Conservation (phyloP, 208 protist species). For the Wallacemonas sp. region DNA sequence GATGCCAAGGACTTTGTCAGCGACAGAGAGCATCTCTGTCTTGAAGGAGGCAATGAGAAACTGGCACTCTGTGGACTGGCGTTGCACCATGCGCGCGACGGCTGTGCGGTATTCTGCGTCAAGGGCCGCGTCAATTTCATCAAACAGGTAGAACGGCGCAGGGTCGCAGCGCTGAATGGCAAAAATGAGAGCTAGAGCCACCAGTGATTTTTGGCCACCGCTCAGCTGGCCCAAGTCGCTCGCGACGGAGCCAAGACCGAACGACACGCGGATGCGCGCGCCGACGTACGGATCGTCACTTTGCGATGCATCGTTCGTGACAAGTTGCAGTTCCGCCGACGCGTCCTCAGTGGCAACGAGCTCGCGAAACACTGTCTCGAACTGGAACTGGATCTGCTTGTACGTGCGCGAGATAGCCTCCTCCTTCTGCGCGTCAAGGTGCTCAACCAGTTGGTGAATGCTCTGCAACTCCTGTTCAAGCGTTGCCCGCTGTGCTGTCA, state of each 20-base stretch:
- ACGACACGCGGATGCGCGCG: slow-evolving; percentile 92
- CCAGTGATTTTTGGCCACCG: slow-evolving; percentile 98
- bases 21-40: slow-evolving; percentile 94
- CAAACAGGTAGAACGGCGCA: slow-evolving; percentile 99
- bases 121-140: slow-evolving; percentile 99
- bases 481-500: slow-evolving; percentile 78
- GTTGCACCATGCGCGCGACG: slow-evolving; percentile 93
- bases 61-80: slow-evolving; percentile 92
- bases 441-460: slow-evolving; percentile 95
- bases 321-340: slow-evolving; percentile 80
- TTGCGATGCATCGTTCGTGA: slow-evolving; percentile 25
- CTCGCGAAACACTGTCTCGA: slow-evolving; percentile 96
- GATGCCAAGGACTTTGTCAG: slow-evolving; percentile 95
- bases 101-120: slow-evolving; percentile 95
- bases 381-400: slow-evolving; percentile 96
- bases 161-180: slow-evolving; percentile 99
- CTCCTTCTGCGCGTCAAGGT: slow-evolving; percentile 96
- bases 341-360: slow-evolving; percentile 93
- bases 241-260: slow-evolving; percentile 73
- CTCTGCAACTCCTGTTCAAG: slow-evolving; percentile 82
- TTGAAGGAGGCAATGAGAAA: slow-evolving; percentile 99
- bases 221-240: slow-evolving; percentile 94
- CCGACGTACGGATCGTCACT: slow-evolving; percentile 88
- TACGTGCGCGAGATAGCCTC: slow-evolving; percentile 98
- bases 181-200: slow-evolving; percentile 99